A percentile compares a stretch with the other conserved stretches of the same genome.
Evolutionary conservation across 2,329 filamentous ascomycete genomes (phyloP).

Genomic region (Ascochyta rabiei): DNA sequence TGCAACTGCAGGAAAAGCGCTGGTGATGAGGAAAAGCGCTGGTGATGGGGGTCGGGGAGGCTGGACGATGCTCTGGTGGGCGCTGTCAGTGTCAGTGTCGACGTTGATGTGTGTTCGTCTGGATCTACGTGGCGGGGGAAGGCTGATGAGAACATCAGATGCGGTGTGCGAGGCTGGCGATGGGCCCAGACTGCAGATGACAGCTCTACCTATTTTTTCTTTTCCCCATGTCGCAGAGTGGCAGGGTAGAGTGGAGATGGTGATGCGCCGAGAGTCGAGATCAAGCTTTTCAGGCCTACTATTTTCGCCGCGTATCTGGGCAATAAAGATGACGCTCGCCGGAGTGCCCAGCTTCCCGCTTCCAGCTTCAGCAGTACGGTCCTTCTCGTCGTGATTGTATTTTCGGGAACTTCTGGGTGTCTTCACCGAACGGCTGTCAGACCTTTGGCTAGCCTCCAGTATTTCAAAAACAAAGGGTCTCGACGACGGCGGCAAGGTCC

Average conservation of each 20-base stretch:
- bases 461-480: slow-evolving; percentile 8
- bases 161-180: slow-evolving; percentile 11
- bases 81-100: background rate
- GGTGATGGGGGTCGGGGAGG: slow-evolving; percentile 5
- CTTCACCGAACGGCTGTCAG: background rate
- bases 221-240: background rate
- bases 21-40: slow-evolving; percentile 2
- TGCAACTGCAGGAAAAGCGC: background rate
- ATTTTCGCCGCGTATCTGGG: slow-evolving; percentile 1
- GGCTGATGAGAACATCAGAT: slow-evolving; percentile 8
- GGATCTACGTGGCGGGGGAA: background rate
- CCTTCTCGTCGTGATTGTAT: background rate
- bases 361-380: slow-evolving; percentile 2
- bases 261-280: slow-evolving; percentile 3
- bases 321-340: slow-evolving; percentile 4
- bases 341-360: slow-evolving; percentile 5
- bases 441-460: background rate
- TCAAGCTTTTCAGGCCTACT: slow-evolving; percentile 14
- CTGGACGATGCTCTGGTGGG: slow-evolving; percentile 1
- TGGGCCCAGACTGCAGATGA: slow-evolving; percentile 8
- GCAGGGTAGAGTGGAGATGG: slow-evolving; percentile 1
- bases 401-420: background rate
- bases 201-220: slow-evolving; percentile 3
- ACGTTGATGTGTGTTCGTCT: background rate
- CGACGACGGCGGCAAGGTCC: background rate